Percentiles rank a stretch among this genome's conserved stretches.
Conservation (phyloP, 352 stramenopile genomes). For the Pythium brachiatum region DNA sequence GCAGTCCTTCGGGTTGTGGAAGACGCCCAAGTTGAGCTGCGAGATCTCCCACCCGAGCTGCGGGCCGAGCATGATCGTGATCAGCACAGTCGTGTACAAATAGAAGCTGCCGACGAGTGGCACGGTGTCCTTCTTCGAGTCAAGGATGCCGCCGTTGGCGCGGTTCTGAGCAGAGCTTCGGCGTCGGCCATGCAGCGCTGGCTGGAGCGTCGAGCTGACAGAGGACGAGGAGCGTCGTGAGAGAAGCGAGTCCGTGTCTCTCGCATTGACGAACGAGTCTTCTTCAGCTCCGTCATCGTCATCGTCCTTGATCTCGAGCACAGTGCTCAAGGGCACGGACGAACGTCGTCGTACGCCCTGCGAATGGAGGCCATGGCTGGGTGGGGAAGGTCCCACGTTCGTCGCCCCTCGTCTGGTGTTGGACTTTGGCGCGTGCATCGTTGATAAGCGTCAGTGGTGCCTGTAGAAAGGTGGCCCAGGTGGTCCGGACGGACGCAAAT, state of each 20-base stretch:
- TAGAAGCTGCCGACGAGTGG: constrained; percentile 26
- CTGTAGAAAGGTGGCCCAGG: background rate
- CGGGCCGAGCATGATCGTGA: constrained; percentile 35
- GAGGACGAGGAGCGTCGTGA: constrained; percentile 6
- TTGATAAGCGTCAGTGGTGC: background rate
- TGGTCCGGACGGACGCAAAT: background rate
- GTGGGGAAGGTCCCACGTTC: background rate
- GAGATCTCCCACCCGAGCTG: constrained; percentile 44
- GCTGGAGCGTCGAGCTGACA: constrained; percentile 1
- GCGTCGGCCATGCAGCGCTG: constrained; percentile 1
- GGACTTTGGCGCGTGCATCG: background rate
- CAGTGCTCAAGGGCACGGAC: constrained; percentile 16
- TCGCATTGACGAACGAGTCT: constrained; percentile 14
- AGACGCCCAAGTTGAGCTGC: constrained; percentile 42
- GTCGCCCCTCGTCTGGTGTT: background rate
- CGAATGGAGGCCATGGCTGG: background rate
- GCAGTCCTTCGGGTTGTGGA: constrained; percentile 40
- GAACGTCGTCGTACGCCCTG: constrained; percentile 19
- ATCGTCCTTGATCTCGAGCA: constrained; percentile 23
- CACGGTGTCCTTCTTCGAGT: constrained; percentile 14
- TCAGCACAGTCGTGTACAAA: constrained; percentile 36
- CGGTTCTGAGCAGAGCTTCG: constrained; percentile 11
- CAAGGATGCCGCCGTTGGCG: background rate
- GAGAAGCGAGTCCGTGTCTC: constrained; percentile 13
- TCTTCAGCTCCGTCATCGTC: constrained; percentile 19